These are phyloP conservation scores for Cryptosporidium tyzzeri DNA, from an alignment of 169 alveolate genomes.

Conservation along the genomic window DNA sequence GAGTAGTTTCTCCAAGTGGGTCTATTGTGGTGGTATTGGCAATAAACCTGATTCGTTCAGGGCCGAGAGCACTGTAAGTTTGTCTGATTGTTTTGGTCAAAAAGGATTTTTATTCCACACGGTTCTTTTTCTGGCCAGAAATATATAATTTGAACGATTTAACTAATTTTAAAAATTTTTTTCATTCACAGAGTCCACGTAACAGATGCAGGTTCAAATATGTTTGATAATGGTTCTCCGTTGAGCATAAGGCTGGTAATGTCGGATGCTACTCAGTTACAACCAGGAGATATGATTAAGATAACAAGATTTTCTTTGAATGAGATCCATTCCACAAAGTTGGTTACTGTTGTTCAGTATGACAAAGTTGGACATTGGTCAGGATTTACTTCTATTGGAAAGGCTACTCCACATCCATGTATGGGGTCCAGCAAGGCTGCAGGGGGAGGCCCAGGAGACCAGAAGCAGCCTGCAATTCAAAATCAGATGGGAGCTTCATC, in stretches of 20 bases:
- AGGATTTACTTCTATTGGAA: slow-evolving; percentile 66
- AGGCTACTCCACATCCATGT: slow-evolving; percentile 71
- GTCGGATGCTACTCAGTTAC: slow-evolving; percentile 75
- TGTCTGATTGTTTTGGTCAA: not conserved
- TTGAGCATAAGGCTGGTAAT: slow-evolving; percentile 73
- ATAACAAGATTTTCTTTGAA: slow-evolving; percentile 62
- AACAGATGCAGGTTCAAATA: slow-evolving; percentile 75
- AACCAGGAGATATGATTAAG: slow-evolving; percentile 71
- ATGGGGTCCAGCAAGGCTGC: slow-evolving; percentile 68
- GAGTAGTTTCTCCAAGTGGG: slow-evolving; percentile 62
- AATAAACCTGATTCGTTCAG: slow-evolving; percentile 69
- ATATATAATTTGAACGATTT: not conserved
- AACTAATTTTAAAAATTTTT: not conserved
- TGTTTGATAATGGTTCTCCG: slow-evolving; percentile 66
- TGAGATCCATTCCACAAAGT: slow-evolving; percentile 64
- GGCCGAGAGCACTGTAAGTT: slow-evolving; percentile 77
- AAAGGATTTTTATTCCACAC: not conserved
- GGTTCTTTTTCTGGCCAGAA: not conserved
- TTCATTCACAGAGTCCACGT: slow-evolving; percentile 52
- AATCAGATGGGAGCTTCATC: not conserved
- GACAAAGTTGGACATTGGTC: slow-evolving; percentile 72
- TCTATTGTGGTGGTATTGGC: slow-evolving; percentile 69
- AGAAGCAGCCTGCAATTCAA: not conserved
- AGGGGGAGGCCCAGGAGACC: not conserved
- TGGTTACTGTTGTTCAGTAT: slow-evolving; percentile 68